phyloP scores from a whole-genome alignment of 2,329 filamentous ascomycete genomes.

The Kalaharituber pfeilii region DNA sequence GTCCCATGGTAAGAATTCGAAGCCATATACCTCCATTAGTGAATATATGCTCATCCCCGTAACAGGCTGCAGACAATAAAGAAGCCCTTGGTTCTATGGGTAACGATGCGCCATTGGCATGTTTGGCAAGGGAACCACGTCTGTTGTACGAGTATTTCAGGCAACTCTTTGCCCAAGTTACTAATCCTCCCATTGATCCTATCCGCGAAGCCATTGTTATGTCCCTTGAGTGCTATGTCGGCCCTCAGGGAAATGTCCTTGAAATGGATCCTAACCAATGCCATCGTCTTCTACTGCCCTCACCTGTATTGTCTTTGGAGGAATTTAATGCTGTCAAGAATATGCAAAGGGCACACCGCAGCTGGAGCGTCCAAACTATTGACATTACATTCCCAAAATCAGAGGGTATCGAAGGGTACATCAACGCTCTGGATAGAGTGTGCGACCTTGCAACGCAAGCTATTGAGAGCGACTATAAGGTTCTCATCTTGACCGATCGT shows the following conservation, averaged over 20 bases:
- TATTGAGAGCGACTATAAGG: constrained; percentile 64
- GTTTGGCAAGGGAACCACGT: constrained; percentile 73
- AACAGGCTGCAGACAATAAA: constrained; percentile 70
- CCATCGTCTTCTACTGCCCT: constrained; percentile 66
- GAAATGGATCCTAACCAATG: constrained; percentile 89
- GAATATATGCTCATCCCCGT: constrained; percentile 4
- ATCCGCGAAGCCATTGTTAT: constrained; percentile 96
- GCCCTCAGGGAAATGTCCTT: constrained; percentile 82
- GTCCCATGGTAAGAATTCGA: constrained; percentile 47
- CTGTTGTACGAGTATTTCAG: constrained; percentile 93
- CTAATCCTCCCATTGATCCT: constrained; percentile 91
- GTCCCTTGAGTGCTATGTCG: constrained; percentile 92
- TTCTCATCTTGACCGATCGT: constrained; percentile 79
- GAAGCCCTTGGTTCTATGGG: constrained; percentile 96
- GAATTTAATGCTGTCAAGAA: constrained; percentile 80
- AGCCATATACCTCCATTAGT: not conserved
- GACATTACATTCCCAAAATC: constrained; percentile 86
- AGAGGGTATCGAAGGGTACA: constrained; percentile 66
- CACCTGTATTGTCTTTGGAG: constrained; percentile 71
- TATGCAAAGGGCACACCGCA: constrained; percentile 51
- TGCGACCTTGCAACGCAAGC: constrained; percentile 70
- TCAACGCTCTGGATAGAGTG: constrained; percentile 73
- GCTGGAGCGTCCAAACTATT: constrained; percentile 78
- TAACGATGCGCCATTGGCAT: constrained; percentile 85
- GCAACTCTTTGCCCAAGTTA: constrained; percentile 93